Evolutionary conservation across 2,329 filamentous ascomycete species (phyloP), one percentile per base, ranked within the genome.

Genomic region (Sphaerulina musiva): DNA sequence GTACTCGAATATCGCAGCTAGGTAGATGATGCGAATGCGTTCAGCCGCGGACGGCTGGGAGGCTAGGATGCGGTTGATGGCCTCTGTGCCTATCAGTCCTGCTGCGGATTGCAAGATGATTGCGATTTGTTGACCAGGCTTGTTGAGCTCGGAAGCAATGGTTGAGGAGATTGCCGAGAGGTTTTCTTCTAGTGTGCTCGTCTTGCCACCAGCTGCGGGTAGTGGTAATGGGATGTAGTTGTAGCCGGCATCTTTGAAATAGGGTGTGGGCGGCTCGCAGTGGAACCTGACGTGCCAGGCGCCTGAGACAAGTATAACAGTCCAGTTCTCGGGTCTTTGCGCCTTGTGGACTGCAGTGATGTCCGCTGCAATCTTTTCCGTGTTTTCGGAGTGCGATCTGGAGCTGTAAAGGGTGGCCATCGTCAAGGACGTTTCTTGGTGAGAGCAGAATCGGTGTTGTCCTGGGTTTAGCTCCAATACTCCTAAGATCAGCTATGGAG

Each of bases 231-330:
- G 43, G 26, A 54, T 29, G n/a, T 51, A 48, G 11, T 32, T 17
- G 43, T 57, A 57, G n/a, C 51, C 55, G 12, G 45, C 38, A 3
- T 46, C 41, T 23, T 54, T 32, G 38, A 54, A 52, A 20, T 54
- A 51, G 14, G 55, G 55, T 8, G 50, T 17, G 2, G 46, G 14
- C 14, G 55, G 55, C 26, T 45, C 32, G 26, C 43, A 47, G 32
- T 57, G 55, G 2, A 51, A 48, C 6, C 47, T 45, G 6, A 53
- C 42, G 20, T 57, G 55, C 51, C 51, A 57, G 20, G 55, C 55
- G 14, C 55, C 55, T 6, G 55, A 40, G 14, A 50, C 40, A 38
- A 57, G 51, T 5, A 57, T 31, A 9, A 57, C 46, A 11, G 31
- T 54, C 42, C 46, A 49, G 6, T 41, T 46, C 4, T n/a, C 12